A percentile compares a stretch with the other conserved stretches of the same genome.
These are phyloP conservation scores for Sutorius australiensis DNA, from an alignment of 768 basidiomycete species.

Conservation along the genomic window DNA sequence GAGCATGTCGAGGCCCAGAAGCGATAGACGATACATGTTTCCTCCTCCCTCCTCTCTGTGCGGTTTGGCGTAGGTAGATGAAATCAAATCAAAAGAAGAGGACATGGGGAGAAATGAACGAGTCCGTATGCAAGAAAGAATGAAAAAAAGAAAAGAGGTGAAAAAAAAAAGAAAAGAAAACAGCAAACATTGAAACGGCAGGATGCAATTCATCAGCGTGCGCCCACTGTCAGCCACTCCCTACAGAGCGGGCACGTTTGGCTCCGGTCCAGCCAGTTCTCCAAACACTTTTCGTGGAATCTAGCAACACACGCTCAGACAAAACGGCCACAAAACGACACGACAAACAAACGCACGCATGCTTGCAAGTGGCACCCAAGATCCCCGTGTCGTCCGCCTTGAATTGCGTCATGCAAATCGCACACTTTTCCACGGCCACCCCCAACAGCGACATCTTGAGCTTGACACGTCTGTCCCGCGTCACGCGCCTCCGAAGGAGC, in stretches of 20 bases:
- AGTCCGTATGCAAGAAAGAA: conserved; percentile 14
- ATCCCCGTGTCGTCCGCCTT: conserved; percentile 53
- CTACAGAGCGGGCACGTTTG: conserved; percentile 67
- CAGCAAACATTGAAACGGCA: background rate
- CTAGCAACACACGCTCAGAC: conserved; percentile 15
- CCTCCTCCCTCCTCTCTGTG: background rate
- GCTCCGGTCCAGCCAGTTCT: conserved; percentile 56
- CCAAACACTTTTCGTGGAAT: conserved; percentile 63
- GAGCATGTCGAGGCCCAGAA: background rate
- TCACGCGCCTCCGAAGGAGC: conserved; percentile 54
- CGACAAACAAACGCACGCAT: conserved; percentile 39
- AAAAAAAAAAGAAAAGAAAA: background rate
- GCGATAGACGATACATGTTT: conserved; percentile 8
- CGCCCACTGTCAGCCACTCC: conserved; percentile 33
- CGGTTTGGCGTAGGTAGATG: conserved; percentile 6
- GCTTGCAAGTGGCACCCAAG: conserved; percentile 55
- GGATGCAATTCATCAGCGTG: conserved; percentile 16
- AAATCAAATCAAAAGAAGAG: conserved; percentile 1
- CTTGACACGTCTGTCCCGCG: conserved; percentile 65
- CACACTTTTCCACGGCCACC: conserved; percentile 62
- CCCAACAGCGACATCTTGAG: conserved; percentile 65
- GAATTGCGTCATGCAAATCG: conserved; percentile 72
- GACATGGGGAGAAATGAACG: conserved; percentile 12
- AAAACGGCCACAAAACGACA: too few species aligned
- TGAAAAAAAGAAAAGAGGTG: background rate